A percentile compares a stretch with the other conserved stretches of the same genome.
phyloP scores from a whole-genome alignment of 306 rosid genomes.

The Fragaria nilgerrensis region DNA sequence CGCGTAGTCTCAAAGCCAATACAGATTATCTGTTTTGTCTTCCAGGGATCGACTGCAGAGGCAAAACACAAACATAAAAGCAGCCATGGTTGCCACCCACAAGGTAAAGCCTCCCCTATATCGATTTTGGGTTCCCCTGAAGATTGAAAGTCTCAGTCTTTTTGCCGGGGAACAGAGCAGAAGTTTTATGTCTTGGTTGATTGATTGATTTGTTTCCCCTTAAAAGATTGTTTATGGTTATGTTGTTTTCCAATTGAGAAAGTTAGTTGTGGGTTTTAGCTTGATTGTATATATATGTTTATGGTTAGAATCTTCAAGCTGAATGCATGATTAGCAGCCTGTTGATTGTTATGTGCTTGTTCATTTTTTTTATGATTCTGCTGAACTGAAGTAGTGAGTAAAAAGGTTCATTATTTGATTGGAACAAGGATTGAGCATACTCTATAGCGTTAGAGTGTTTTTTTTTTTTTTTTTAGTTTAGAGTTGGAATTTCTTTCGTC shows the following conservation, averaged over 20 bases:
- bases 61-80: neutral
- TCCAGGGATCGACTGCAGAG: neutral
- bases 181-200: neutral
- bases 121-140: slow-evolving; percentile 10
- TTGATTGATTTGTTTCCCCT: neutral
- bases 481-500: neutral
- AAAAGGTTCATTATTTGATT: neutral
- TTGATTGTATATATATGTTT: neutral
- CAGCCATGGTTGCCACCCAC: slow-evolving; percentile 30
- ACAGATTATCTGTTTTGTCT: neutral
- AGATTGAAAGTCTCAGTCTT: neutral
- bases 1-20: slow-evolving; percentile 19
- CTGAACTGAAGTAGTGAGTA: neutral
- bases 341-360: neutral
- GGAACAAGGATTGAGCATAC: neutral
- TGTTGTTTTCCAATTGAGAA: neutral
- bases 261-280: neutral
- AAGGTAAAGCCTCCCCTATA: slow-evolving; percentile 19
- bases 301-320: neutral
- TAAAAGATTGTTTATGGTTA: neutral
- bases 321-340: neutral
- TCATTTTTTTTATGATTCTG: neutral
- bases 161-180: neutral
- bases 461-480: neutral
- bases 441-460: neutral